Percentiles rank a stretch among this genome's conserved stretches.
phyloP scores from a whole-genome alignment of 306 rosid species.

The Senna siamea region DNA sequence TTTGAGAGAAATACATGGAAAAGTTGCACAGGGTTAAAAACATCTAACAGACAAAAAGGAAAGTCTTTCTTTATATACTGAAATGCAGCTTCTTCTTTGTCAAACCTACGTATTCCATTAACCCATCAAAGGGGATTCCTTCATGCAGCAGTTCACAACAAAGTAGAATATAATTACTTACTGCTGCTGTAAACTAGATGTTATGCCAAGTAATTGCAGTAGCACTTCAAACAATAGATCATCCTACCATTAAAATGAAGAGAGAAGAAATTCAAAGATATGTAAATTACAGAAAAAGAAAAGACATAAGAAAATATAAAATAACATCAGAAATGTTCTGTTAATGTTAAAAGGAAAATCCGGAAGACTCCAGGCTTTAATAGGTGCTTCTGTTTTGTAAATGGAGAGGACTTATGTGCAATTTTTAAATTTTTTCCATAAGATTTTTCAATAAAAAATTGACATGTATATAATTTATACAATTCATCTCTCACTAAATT shows the following conservation, averaged over 20 bases:
- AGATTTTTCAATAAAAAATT: no score
- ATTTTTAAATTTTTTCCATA: no score
- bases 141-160: conserved; percentile 9
- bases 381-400: conserved; percentile 8
- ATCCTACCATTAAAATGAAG: conserved; percentile 63
- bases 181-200: conserved; percentile 55
- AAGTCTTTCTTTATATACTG: conserved; percentile 52
- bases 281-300: not conserved
- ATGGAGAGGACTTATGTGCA: no score
- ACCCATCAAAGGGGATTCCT: conserved; percentile 29
- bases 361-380: conserved; percentile 22
- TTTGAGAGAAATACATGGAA: conserved; percentile 84
- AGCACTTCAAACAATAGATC: conserved; percentile 87
- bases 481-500: no score
- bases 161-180: conserved; percentile 49
- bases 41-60: conserved; percentile 53
- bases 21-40: conserved; percentile 70
- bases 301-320: not conserved
- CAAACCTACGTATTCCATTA: conserved; percentile 51
- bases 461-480: no score
- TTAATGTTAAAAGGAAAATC: conserved; percentile 26
- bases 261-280: conserved; percentile 2
- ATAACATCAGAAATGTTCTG: not conserved
- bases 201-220: conserved; percentile 62
- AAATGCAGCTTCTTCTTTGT: conserved; percentile 43